Evolutionary conservation across 257 asterid genomes (phyloP), one percentile per base, ranked within the genome.

Genomic region (Knoxia roxburghii): DNA sequence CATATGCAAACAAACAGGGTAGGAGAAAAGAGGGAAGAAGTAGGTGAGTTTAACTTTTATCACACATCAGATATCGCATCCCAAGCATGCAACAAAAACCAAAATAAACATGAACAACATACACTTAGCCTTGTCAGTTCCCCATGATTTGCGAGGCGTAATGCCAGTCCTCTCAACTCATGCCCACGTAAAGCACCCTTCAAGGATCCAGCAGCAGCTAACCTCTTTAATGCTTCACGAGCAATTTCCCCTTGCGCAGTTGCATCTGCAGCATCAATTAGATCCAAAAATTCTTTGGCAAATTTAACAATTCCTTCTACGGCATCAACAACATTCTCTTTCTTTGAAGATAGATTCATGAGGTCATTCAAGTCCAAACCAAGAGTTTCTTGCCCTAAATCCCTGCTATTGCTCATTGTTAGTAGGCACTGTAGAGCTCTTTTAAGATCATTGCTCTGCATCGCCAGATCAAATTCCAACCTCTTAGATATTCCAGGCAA

Each of bases 191-290:
- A 81, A 79, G 99, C 97, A 72, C 99, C 97, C 85, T 90, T 94
- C 65, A 94, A 90, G 23, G 97, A 88, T 74, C 95, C 99, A 27
- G 99, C 99, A 67, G 99, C 97, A 76, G 97, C 99, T 78, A 94
- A 77, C 73, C 97, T 82, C 84, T 90, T 94, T 48, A 89, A 91
- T 76, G 99, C 97, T 75, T 94, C 99, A 24, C 99, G 97, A 68
- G 96, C 99, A 75, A 88, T 94, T 41, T 90, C 99, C 76, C 82
- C 90, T 82, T 94, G 99, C 71, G 82, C 99, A 57, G 99, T 94
- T 66, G 99, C 99, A 87, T 94, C 99, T 37, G 99, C 99, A 75
- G 99, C 96, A 85, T 94, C 99, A 68, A 88, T 86, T 55, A 94
- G 90, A 49, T 94, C 95, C 70, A 85, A 79, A 68, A 90, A 94